Base-by-base conservation (phyloP, 1,284 basidiomycete species). In the Puccinia novopanici region DNA sequence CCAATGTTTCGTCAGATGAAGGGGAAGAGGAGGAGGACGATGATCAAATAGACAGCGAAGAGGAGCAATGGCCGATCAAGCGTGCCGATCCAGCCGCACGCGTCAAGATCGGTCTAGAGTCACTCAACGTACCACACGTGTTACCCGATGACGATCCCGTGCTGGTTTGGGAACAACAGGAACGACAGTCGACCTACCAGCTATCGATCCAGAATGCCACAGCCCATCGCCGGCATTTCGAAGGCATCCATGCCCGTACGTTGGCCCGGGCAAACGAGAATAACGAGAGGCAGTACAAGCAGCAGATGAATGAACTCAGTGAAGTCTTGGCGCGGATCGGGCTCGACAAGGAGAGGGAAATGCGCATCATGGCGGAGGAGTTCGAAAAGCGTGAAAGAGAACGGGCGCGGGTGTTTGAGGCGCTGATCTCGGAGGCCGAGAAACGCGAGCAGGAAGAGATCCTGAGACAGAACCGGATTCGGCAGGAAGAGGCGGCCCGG, bases 291-390 rank as follows among this genome's bases (percentile, higher is more conserved):
- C 30, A 61, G 15, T 42, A 79, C 54, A 63, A 79, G 30, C 68
- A 79, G 40, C 55, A 79, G 42, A 72, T 72, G 77, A 65, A 79
- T 37, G 77, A 79, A 30, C 48, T 72, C n/a, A 79, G 68, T 37
- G 54, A 79, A 63, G 48, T 78, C 27, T 42, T 78, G 37, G 50
- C 40, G 4, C 63, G 67, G 15, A 78, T 78, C 22, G 75, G 67
- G 19, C 40, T 78, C 8, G 54, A 78, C 40, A 68, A 78, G 34
- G 63, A 68, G 40, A 70, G 52, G 50, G 65, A 78, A 37, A 78
- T 78, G 52, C 48, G 50, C 2, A 6, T 70, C 3, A 37, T 78
- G 12, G 65, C 63, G 9, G 50, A 78, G 30, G 65, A 52, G 52
- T 78, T 78, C 24, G 75, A 78, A 40, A 78, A 70, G 48, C 63